Conservation (phyloP, 2,329 filamentous ascomycete genomes). For the Cercospora sp. region DNA sequence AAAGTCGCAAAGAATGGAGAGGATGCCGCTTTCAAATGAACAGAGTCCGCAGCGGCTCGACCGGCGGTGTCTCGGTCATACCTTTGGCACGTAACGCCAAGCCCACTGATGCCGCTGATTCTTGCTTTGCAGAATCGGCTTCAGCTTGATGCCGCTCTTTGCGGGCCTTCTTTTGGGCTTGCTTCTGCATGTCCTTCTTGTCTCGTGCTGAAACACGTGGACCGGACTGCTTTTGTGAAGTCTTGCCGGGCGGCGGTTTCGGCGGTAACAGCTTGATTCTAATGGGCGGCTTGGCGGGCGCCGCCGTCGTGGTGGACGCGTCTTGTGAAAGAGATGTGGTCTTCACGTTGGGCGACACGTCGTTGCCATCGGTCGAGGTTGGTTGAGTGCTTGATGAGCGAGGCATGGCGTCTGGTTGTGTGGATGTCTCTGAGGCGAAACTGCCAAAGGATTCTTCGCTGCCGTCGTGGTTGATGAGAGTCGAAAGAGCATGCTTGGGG, state of each 20-base stretch:
- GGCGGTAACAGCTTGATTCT: constrained; percentile 41
- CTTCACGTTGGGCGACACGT: constrained; percentile 19
- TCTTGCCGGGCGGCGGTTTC: constrained; percentile 37
- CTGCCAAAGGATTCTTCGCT: constrained; percentile 41
- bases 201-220: constrained; percentile 41
- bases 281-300: constrained; percentile 28
- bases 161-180: constrained; percentile 44
- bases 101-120: constrained; percentile 30
- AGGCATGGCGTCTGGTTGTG: constrained; percentile 33
- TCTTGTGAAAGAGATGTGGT: not conserved
- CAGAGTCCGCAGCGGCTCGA: constrained; percentile 41
- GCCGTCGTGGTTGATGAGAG: constrained; percentile 34
- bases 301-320: constrained; percentile 13
- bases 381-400: constrained; percentile 26
- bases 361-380: constrained; percentile 24
- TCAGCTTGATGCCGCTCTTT: constrained; percentile 41
- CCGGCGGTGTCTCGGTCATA: constrained; percentile 39
- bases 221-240: constrained; percentile 38
- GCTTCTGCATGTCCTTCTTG: constrained; percentile 44
- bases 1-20: constrained; percentile 12
- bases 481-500: constrained; percentile 36
- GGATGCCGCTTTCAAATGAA: constrained; percentile 38
- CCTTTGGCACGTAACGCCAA: constrained; percentile 36
- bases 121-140: constrained; percentile 19
- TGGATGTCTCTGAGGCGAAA: constrained; percentile 37